Conservation (phyloP, 371 early-diverging fungal species). For the Rhizopus arrhizus region DNA sequence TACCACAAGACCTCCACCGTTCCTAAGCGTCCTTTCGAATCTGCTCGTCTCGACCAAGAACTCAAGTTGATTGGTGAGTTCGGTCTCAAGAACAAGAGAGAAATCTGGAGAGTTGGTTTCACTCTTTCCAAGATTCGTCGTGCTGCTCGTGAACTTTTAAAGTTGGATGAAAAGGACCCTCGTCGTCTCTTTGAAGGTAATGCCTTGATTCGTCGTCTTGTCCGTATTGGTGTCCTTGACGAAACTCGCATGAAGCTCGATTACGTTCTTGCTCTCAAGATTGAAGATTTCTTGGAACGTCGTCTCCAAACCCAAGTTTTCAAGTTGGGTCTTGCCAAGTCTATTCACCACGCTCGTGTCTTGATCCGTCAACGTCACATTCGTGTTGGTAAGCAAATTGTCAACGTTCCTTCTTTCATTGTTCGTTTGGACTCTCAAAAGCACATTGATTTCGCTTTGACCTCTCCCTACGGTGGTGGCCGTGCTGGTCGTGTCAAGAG, state of each 20-base stretch:
- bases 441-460: conserved; percentile 98
- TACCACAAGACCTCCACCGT: conserved; percentile 97
- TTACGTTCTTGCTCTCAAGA: conserved; percentile 97
- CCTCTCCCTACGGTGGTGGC: conserved; percentile 98
- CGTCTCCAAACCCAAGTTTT: conserved; percentile 99
- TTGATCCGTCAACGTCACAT: conserved; percentile 99
- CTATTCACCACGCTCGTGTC: conserved; percentile 99
- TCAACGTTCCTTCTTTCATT: conserved; percentile 95
- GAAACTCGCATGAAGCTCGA: conserved; percentile 98
- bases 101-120: conserved; percentile 98
- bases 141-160: conserved; percentile 99
- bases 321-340: conserved; percentile 98
- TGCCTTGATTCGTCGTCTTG: conserved; percentile 97
- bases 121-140: conserved; percentile 99
- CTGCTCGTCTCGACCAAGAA: conserved; percentile 99
- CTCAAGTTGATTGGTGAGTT: conserved; percentile 98
- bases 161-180: conserved; percentile 96
- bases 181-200: conserved; percentile 99
- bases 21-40: conserved; percentile 98
- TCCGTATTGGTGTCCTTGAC: conserved; percentile 97
- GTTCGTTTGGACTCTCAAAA: conserved; percentile 95
- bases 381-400: conserved; percentile 98
- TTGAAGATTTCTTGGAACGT: conserved; percentile 99
- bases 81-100: conserved; percentile 99
- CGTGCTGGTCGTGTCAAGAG: conserved; percentile 98